A percentile compares a stretch with the other conserved stretches of the same genome.
These are phyloP conservation scores for Fusarium duplospermum DNA, from an alignment of 2,329 filamentous ascomycete genomes.

Conservation along the genomic window DNA sequence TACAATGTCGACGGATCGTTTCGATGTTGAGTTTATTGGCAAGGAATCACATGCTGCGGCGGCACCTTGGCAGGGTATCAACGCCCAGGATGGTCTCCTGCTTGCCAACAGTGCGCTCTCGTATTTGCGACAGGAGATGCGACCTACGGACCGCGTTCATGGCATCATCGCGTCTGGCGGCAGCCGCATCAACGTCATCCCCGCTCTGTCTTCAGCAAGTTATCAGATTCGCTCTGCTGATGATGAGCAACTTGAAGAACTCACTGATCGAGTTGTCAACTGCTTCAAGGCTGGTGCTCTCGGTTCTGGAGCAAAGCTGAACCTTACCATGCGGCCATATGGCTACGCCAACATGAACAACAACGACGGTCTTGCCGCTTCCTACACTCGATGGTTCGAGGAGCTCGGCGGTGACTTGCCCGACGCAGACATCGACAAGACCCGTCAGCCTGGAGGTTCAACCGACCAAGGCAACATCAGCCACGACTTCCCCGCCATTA, in stretches of 20 bases:
- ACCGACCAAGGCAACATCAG: conserved; percentile 48
- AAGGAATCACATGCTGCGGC: conserved; percentile 32
- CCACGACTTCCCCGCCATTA: conserved; percentile 44
- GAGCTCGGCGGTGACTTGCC: conserved; percentile 39
- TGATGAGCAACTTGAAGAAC: conserved; percentile 35
- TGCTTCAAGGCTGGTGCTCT: conserved; percentile 46
- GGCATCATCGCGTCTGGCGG: conserved; percentile 35
- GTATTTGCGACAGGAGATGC: conserved; percentile 35
- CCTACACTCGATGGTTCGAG: conserved; percentile 40
- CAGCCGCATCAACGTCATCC: conserved; percentile 40
- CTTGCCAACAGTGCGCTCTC: conserved; percentile 34
- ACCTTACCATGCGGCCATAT: conserved; percentile 48
- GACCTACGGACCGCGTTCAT: conserved; percentile 31
- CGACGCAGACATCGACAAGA: conserved; percentile 42
- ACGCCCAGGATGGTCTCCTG: conserved; percentile 37
- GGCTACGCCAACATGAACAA: conserved; percentile 49
- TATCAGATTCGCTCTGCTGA: conserved; percentile 66
- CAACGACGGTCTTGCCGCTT: conserved; percentile 42
- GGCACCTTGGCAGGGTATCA: conserved; percentile 33
- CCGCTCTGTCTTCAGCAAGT: conserved; percentile 66
- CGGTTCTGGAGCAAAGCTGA: conserved; percentile 49
- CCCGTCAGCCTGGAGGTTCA: conserved; percentile 35
- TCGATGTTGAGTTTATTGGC: conserved; percentile 33
- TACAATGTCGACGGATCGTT: conserved; percentile 28
- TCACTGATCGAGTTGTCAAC: conserved; percentile 36